Evolutionary conservation across 352 stramenopile genomes (phyloP), one percentile per base, ranked within the genome.

Genomic region (Phytophthora aleatoria): DNA sequence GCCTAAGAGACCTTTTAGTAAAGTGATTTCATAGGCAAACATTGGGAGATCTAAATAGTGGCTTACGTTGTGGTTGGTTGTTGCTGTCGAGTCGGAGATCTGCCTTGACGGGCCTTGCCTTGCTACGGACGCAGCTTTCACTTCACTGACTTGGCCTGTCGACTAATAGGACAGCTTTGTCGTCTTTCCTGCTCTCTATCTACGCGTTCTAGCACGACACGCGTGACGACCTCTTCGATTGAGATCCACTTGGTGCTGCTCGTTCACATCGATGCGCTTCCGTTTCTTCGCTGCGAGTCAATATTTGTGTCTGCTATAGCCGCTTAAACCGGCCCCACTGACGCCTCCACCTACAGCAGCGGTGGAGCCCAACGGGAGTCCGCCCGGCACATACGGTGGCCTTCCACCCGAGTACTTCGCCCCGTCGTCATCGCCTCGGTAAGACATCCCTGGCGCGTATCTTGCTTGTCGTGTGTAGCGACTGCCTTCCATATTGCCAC

Each of bases 271-370:
- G 54, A 76, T 53, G 58, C 43, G 53, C 45, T 68, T 60, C 53
- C 61, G 49, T 47, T 73, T 59, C 42, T 33, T 48, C 51, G 10
- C 5, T 39, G 57, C 12, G 36, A 54, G 24, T 83, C 74, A 90
- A 72, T 82, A 91, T 60, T 92, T 92, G 79, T 92, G 83, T 73
- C 81, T 76, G 66, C 83, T 91, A 71, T 90, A 92, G 51, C 78
- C 78, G 20, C 78, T 79, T 4, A 89, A 49, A 1, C 73, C 69
- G 11, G 31, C 16, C 15, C 75, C 74, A n/a, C 69, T 43, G n/a
- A 76, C 71, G 12, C 77, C 77, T 0, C 68, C 68, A 13, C 81
- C 79, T 4, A 90, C 76, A 33, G 76, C 79, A 57, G 80, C 72
- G 39, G 79, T 87, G 12, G 77, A 67, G 31, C 62, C 67, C 43